phyloP scores from a whole-genome alignment of 2,329 filamentous ascomycete species.

The Chrysoporthe cubensis region DNA sequence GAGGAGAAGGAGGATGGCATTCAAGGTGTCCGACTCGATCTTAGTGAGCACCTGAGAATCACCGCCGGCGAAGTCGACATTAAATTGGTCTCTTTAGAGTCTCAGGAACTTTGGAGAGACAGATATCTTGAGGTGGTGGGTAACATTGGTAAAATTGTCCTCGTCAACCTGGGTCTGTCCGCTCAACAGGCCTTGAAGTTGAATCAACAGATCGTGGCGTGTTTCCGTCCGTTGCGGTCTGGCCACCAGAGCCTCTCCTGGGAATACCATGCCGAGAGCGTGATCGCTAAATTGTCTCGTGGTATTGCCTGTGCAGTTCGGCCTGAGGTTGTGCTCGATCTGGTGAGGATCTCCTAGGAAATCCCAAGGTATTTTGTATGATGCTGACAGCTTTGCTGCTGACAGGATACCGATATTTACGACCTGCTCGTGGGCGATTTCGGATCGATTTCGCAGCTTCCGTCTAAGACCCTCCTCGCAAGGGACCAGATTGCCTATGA shows the following conservation, averaged over 20 bases:
- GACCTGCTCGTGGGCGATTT: slow-evolving; percentile 11
- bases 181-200: slow-evolving; percentile 22
- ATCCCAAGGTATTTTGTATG: background rate
- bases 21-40: background rate
- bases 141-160: slow-evolving; percentile 18
- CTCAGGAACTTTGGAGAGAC: slow-evolving; percentile 11
- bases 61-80: background rate
- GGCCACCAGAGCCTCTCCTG: background rate
- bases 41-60: background rate
- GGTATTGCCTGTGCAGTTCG: slow-evolving; percentile 23
- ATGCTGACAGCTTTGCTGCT: background rate
- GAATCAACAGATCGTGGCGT: slow-evolving; percentile 18
- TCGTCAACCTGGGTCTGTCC: slow-evolving; percentile 18
- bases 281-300: slow-evolving; percentile 16
- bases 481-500: slow-evolving; percentile 18
- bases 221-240: slow-evolving; percentile 15
- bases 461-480: background rate
- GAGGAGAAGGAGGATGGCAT: background rate
- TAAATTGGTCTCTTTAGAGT: background rate
- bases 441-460: background rate
- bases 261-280: slow-evolving; percentile 5
- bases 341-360: slow-evolving; percentile 16
- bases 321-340: background rate
- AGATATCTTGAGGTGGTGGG: slow-evolving; percentile 23
- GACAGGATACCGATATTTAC: slow-evolving; percentile 7